Base-by-base conservation (phyloP, 2,329 filamentous ascomycete genomes). In the Aureobasidium zeae region DNA sequence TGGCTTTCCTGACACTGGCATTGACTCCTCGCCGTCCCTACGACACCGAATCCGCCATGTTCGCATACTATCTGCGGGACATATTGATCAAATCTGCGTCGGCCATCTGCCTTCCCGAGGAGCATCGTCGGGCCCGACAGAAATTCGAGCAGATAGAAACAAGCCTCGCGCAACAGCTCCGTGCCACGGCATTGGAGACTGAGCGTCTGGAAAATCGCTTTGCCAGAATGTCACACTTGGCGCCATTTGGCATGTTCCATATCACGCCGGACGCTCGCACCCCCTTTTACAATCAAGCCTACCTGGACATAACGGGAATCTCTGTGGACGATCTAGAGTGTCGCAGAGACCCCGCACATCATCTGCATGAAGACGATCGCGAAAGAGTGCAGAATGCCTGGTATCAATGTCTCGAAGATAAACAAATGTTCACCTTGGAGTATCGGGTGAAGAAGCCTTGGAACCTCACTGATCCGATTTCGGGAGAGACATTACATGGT, bases 201-300 rank as follows among this genome's bases (percentile, higher is more conserved):
- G 58, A 60, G 43, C 49, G 57, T 8, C 58, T 56, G 5, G 64
- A 66, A 32, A 55, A 58, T 2, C 54, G 59, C 11, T 67, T 66
- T 30, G 56, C 61, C 15, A 53, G 60, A 2, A 63, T 68, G 51
- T 62, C 64, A 2, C 58, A 62, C 26, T 52, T 59, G 5, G 54
- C 61, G 3, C 63, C 64, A 4, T 55, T 66, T 5, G 65, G 58
- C 2, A 68, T 69, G 46, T 67, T 61, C 39, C 59, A 60, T 28
- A 55, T 63, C 19, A 56, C 59, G 15, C 45, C 55, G 5, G 43
- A 54, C 15, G 62, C 65, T 2, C 50, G 48, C 9, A 60, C 62
- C 8, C 54, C 61, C 0, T 66, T 67, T 47, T 52, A 61, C 6
- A 69, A 69, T 33, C 55, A 67, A 38, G 55, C 57, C 3, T 69